A percentile compares a stretch with the other conserved stretches of the same genome.
Conservation (phyloP, 768 basidiomycete genomes). For the Mycena vitilis region DNA sequence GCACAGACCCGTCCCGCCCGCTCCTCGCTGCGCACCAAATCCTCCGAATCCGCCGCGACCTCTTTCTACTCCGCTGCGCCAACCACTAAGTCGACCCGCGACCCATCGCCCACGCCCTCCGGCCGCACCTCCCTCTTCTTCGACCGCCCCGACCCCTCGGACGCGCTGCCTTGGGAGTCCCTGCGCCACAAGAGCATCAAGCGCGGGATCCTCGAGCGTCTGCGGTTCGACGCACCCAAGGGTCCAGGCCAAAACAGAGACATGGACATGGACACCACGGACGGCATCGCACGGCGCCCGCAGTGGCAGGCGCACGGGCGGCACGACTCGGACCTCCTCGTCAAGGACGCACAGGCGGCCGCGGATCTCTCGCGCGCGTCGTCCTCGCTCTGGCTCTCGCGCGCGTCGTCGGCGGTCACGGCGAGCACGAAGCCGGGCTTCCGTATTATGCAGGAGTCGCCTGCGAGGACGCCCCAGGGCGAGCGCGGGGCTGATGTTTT, state of each 20-base stretch:
- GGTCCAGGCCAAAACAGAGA: no score
- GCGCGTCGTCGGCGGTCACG: slow-evolving; percentile 34
- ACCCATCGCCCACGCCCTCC: slow-evolving; percentile 33
- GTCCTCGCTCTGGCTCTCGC: slow-evolving; percentile 32
- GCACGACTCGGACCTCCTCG: slow-evolving; percentile 34
- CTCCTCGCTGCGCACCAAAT: slow-evolving; percentile 21
- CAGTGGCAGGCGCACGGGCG: slow-evolving; percentile 32
- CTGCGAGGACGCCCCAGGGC: slow-evolving; percentile 34
- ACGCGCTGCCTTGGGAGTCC: slow-evolving; percentile 54
- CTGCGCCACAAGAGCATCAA: slow-evolving; percentile 64
- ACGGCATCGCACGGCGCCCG: slow-evolving; percentile 44
- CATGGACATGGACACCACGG: slow-evolving; percentile 7
- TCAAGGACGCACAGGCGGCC: slow-evolving; percentile 28
- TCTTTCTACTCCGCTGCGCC: slow-evolving; percentile 15
- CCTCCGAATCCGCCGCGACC: slow-evolving; percentile 6
- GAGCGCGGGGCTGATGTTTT: slow-evolving; percentile 34
- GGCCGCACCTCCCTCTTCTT: slow-evolving; percentile 36
- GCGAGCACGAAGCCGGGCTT: slow-evolving; percentile 52
- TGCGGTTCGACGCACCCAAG: slow-evolving; percentile 48
- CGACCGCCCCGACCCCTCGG: slow-evolving; percentile 32
- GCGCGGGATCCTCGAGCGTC: slow-evolving; percentile 59
- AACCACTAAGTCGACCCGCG: slow-evolving; percentile 25
- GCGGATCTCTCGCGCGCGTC: slow-evolving; percentile 29
- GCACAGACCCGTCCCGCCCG: slow-evolving; percentile 14
- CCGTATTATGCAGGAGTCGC: slow-evolving; percentile 54